These are phyloP conservation scores for Boletales sp. DNA, from an alignment of 768 basidiomycete species.

Conservation along the genomic window DNA sequence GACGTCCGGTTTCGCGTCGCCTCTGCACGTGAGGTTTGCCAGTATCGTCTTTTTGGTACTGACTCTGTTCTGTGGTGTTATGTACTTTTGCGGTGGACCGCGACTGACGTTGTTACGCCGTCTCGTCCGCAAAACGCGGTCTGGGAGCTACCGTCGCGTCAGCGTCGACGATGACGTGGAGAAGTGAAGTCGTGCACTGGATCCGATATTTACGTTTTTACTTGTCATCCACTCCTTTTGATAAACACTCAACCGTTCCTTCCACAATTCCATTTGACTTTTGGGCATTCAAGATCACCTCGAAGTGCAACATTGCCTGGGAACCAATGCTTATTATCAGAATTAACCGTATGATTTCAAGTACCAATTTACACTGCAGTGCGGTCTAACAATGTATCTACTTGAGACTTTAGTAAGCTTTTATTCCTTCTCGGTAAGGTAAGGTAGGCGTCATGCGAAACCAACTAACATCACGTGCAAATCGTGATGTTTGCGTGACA, in stretches of 20 bases:
- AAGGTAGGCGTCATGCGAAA: too few species aligned
- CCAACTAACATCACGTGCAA: too few species aligned
- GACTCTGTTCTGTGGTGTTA: constrained; percentile 36
- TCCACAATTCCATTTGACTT: neutral
- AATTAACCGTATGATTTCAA: too few species aligned
- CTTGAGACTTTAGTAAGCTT: too few species aligned
- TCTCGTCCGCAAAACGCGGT: constrained; percentile 34
- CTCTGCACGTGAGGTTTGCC: constrained; percentile 17
- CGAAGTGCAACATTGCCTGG: too few species aligned
- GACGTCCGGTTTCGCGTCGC: neutral
- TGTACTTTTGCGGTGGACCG: constrained; percentile 48
- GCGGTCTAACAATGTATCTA: too few species aligned
- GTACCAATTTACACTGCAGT: too few species aligned
- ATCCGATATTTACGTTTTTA: neutral
- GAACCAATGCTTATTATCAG: too few species aligned
- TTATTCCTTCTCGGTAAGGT: too few species aligned
- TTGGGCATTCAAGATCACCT: neutral
- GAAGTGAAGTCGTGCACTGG: constrained; percentile 30
- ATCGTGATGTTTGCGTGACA: too few species aligned
- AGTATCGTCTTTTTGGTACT: constrained; percentile 37
- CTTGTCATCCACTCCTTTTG: neutral
- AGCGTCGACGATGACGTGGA: constrained; percentile 47
- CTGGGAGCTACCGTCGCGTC: constrained; percentile 44
- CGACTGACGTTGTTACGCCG: constrained; percentile 32
- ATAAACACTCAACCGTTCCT: neutral